phyloP scores from a whole-genome alignment of 495 filamentous ascomycete genomes.

The Hypoxylon subgilvum region DNA sequence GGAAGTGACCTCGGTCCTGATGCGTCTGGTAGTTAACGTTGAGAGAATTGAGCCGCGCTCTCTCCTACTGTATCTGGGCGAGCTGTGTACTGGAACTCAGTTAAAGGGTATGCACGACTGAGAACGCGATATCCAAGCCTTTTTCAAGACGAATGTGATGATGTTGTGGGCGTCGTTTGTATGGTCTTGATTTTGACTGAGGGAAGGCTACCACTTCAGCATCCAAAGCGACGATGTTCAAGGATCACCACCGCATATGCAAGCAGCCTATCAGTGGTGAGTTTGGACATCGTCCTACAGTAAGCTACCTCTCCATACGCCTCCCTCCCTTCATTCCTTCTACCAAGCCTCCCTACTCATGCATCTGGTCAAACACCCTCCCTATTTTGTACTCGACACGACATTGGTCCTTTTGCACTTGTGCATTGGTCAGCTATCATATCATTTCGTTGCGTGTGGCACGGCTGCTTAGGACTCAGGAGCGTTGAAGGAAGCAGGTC shows the following conservation, averaged over 20 bases:
- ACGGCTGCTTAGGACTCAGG: not conserved
- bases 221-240: too few species aligned
- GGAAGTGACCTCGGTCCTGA: not conserved
- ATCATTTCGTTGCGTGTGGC: not conserved
- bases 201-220: too few species aligned
- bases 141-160: too few species aligned
- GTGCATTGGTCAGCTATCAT: not conserved
- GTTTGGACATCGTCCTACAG: not conserved
- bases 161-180: too few species aligned
- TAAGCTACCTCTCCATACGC: conserved; percentile 2
- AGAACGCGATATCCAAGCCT: too few species aligned
- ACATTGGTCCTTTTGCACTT: not conserved
- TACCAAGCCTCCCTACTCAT: conserved; percentile 1
- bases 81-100: too few species aligned
- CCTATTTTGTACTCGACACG: not conserved
- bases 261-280: not conserved
- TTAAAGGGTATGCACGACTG: too few species aligned
- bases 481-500: not conserved
- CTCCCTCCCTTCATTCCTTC: conserved; percentile 1
- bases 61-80: too few species aligned
- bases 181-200: too few species aligned
- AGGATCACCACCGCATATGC: too few species aligned
- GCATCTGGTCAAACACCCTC: not conserved
- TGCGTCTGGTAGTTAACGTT: too few species aligned
- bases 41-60: too few species aligned